A percentile compares a stretch with the other conserved stretches of the same genome.
Evolutionary conservation across 306 rosid species (phyloP).

Genomic region (Begonia loranthoides): DNA sequence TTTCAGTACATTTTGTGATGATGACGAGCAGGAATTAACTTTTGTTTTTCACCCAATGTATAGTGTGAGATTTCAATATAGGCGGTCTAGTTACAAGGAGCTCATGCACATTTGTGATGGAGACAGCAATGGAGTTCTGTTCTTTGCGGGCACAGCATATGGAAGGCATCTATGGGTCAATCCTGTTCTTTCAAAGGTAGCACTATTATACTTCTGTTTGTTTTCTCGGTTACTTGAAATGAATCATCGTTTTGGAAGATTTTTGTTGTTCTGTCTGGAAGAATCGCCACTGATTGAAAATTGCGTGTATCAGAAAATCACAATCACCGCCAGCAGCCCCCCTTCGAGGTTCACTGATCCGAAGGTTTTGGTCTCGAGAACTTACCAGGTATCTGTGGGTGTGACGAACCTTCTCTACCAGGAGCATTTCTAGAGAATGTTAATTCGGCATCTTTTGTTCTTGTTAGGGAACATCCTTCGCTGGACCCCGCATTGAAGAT

Average conservation of each 20-base stretch:
- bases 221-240: too few species aligned
- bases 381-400: slow-evolving; percentile 44
- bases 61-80: slow-evolving; percentile 60
- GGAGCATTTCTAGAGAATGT: too few species aligned
- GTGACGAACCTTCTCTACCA: too few species aligned
- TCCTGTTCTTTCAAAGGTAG: slow-evolving; percentile 84
- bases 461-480: slow-evolving; percentile 79
- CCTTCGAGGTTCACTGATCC: slow-evolving; percentile 88
- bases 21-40: too few species aligned
- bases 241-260: not conserved
- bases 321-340: slow-evolving; percentile 69
- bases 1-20: too few species aligned
- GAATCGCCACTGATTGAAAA: not conserved
- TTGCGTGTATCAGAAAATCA: slow-evolving; percentile 38
- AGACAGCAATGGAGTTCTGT: slow-evolving; percentile 75
- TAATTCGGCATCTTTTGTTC: not conserved
- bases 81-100: slow-evolving; percentile 86
- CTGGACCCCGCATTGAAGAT: slow-evolving; percentile 75
- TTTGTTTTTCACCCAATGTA: slow-evolving; percentile 7
- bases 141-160: slow-evolving; percentile 81
- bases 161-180: slow-evolving; percentile 92
- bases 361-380: slow-evolving; percentile 82
- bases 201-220: slow-evolving; percentile 1
- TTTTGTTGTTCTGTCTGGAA: too few species aligned
- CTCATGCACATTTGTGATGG: slow-evolving; percentile 82